Conservation (phyloP, 2,329 filamentous ascomycete genomes). For the Bipolaris victoriae region DNA sequence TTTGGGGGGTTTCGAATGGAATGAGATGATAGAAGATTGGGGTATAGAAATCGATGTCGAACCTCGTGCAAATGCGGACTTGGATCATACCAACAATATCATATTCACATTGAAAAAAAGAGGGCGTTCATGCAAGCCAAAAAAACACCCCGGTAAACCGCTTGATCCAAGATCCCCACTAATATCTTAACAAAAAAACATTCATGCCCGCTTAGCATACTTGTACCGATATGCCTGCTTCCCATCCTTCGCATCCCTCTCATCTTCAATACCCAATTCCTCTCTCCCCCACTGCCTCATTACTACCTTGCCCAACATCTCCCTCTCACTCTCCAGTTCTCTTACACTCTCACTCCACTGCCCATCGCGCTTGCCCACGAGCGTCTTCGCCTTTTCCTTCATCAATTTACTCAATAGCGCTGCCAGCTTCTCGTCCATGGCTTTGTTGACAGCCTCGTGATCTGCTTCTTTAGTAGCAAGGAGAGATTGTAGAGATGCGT, state of each 20-base stretch:
- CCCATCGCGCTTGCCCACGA: conserved; percentile 41
- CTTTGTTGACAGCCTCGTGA: conserved; percentile 38
- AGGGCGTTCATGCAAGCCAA: not conserved
- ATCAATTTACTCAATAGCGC: conserved; percentile 35
- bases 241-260: conserved; percentile 31
- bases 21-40: too few species aligned
- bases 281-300: conserved; percentile 48
- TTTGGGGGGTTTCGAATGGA: too few species aligned
- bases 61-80: too few species aligned
- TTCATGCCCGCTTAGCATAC: conserved; percentile 27
- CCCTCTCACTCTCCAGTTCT: conserved; percentile 32
- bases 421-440: conserved; percentile 44
- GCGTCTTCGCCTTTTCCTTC: conserved; percentile 40
- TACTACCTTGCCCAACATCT: conserved; percentile 40
- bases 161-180: not conserved
- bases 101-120: too few species aligned
- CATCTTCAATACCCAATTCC: conserved; percentile 38
- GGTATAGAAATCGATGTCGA: too few species aligned
- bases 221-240: conserved; percentile 40
- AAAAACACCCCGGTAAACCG: not conserved
- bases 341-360: conserved; percentile 42
- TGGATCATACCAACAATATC: too few species aligned
- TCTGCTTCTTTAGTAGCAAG: conserved; percentile 31
- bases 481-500: conserved; percentile 27
- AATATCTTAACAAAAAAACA: not conserved